These are phyloP conservation scores for Elongisporangium undulatum DNA, from an alignment of 352 stramenopile genomes.

Conservation along the genomic window DNA sequence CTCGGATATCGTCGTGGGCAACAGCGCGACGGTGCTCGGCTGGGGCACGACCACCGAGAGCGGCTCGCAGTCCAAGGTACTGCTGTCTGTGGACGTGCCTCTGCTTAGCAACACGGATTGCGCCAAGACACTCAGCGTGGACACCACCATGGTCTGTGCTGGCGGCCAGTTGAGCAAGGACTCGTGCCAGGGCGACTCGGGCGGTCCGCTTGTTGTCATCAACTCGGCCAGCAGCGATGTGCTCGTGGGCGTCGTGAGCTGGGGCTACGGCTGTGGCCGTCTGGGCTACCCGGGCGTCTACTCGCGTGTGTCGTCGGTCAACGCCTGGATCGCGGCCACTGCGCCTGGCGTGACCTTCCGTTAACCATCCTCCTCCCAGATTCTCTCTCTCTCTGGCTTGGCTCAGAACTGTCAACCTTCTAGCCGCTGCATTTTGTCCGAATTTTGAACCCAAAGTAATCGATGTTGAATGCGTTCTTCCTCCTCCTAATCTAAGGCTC, in stretches of 20 bases:
- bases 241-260: conserved; percentile 57
- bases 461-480: not conserved
- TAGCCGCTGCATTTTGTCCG: not conserved
- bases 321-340: conserved; percentile 34
- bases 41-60: conserved; percentile 24
- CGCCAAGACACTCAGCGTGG: conserved; percentile 14
- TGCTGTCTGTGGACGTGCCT: conserved; percentile 33
- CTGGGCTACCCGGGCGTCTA: conserved; percentile 52
- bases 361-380: conserved; percentile 1
- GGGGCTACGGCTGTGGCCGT: conserved; percentile 48
- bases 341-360: conserved; percentile 12
- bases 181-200: conserved; percentile 59
- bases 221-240: conserved; percentile 19
- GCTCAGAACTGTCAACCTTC: no score
- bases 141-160: conserved; percentile 54
- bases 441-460: not conserved
- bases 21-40: conserved; percentile 37
- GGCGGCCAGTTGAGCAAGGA: conserved; percentile 30
- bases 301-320: conserved; percentile 35
- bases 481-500: not conserved
- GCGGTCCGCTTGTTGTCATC: conserved; percentile 39
- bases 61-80: conserved; percentile 18
- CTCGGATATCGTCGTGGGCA: conserved; percentile 9
- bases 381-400: not conserved
- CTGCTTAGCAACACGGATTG: conserved; percentile 38